Evolutionary conservation across 305 asterid species (phyloP), one percentile per base, ranked within the genome.

Genomic region (Fraxinus platypoda): DNA sequence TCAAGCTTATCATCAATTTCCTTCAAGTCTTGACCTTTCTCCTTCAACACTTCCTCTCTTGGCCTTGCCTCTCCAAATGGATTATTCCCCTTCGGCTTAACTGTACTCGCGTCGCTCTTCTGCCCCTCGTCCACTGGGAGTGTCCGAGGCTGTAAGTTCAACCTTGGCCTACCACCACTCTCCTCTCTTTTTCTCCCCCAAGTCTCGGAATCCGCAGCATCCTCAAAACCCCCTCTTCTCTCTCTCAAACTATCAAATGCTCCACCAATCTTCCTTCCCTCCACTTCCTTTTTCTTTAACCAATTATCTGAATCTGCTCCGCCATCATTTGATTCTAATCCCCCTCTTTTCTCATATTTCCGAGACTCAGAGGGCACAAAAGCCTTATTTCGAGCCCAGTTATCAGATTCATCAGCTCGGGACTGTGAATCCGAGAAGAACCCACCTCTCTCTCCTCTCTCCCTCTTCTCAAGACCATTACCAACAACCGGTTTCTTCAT

Each of bases 21-120:
- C 91, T 93, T 96, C 91, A 92, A 89, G 83, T 95, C 98, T 72
- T 91, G 94, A 12, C 98, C 98, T 89, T 93, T 92, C 86, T 91
- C 97, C 92, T 92, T 95, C 92, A 95, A 85, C 37, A 93, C 99
- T 12, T 43, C 54, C 54, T 43, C 54, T 43, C n/a, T 43, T 43
- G 54, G 54, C 54, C 54, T 43, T 11, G 99, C 99, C 46, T 84
- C 91, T 17, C 99, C 97, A 78, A 92, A 92, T 0, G 98, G 98
- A 79, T 86, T 95, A 62, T 91, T 85, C 6, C 92, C 92, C 84
- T 88, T 93, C 0, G 94, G 90, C 91, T 87, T 94, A 6, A 35
- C 80, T 21, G 71, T 57, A 66, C 2, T 52, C 4, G 64, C 78
- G 74, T 85, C 91, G 59, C 74, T 31, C 68, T 86, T 86, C 21